Conservation (phyloP, 495 filamentous ascomycete species). For the Penicillium bovifimosum region DNA sequence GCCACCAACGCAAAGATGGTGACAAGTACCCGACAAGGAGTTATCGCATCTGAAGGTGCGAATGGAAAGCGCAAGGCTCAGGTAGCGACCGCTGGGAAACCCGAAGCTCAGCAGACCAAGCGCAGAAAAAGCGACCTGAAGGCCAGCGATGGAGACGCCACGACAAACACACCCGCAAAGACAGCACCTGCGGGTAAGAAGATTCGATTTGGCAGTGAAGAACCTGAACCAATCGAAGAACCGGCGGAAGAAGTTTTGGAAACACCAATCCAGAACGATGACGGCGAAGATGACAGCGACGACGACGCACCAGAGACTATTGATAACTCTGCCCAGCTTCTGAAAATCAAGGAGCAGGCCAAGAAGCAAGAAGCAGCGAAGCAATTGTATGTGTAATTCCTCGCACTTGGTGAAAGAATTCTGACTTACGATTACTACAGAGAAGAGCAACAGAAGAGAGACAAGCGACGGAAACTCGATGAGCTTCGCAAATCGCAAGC, state of each 20-base stretch:
- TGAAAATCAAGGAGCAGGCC: constrained; percentile 37
- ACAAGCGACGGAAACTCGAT: constrained; percentile 47
- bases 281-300: constrained; percentile 31
- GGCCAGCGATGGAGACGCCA: constrained; percentile 10
- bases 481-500: constrained; percentile 44
- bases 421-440: constrained; percentile 25
- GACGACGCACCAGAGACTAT: constrained; percentile 51
- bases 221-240: constrained; percentile 29
- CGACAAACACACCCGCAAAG: constrained; percentile 8
- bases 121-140: constrained; percentile 31
- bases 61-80: constrained; percentile 37
- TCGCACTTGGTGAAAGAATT: background rate
- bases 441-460: constrained; percentile 39
- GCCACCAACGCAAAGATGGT: constrained; percentile 31
- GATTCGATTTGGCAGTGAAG: constrained; percentile 43
- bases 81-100: constrained; percentile 13
- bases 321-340: constrained; percentile 39
- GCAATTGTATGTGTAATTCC: constrained; percentile 29
- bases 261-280: constrained; percentile 18
- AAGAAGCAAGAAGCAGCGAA: constrained; percentile 35
- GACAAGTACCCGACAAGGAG: constrained; percentile 30
- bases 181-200: constrained; percentile 22
- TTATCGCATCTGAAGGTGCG: constrained; percentile 15
- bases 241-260: constrained; percentile 20
- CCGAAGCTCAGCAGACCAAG: constrained; percentile 31